Percentiles rank a stretch among this genome's conserved stretches.
Evolutionary conservation across 805 yeast species (phyloP).

Genomic region (Starmerella riodocensis): DNA sequence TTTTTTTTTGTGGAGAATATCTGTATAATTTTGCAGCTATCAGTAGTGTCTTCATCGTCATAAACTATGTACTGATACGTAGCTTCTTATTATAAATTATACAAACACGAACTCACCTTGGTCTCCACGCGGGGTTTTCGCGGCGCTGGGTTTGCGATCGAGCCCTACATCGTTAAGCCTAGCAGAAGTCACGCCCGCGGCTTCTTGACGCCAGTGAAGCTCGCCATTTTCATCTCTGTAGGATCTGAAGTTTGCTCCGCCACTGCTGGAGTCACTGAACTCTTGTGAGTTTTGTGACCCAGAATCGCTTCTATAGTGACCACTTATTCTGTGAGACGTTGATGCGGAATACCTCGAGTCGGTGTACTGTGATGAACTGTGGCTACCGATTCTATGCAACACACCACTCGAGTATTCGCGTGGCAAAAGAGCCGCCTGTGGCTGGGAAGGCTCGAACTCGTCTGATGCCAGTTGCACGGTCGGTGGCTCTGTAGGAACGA

Average conservation of each 20-base stretch:
- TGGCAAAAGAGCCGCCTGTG: not conserved
- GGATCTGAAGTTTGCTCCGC: slow-evolving; percentile 22
- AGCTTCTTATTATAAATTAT: slow-evolving; percentile 14
- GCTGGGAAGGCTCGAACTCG: slow-evolving; percentile 12
- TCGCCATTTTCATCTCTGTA: slow-evolving; percentile 27
- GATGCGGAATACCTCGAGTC: slow-evolving; percentile 4
- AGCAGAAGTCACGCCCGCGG: slow-evolving; percentile 8
- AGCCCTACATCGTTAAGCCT: slow-evolving; percentile 20
- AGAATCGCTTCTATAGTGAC: slow-evolving; percentile 27
- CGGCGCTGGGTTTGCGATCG: slow-evolving; percentile 25
- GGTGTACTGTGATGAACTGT: slow-evolving; percentile 22
- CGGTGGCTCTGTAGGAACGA: slow-evolving; percentile 60
- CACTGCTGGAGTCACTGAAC: slow-evolving; percentile 19
- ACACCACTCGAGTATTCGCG: slow-evolving; percentile 28
- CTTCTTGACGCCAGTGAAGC: slow-evolving; percentile 22
- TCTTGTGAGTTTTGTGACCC: slow-evolving; percentile 19
- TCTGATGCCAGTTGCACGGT: slow-evolving; percentile 60
- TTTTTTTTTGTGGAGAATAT: too few relatives aligned
- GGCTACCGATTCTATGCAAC: slow-evolving; percentile 25
- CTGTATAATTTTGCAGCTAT: too few relatives aligned
- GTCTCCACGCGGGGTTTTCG: slow-evolving; percentile 21
- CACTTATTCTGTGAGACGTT: slow-evolving; percentile 9
- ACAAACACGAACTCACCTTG: slow-evolving; percentile 27
- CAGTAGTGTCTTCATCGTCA: too few relatives aligned
- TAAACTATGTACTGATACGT: not conserved